phyloP scores from a whole-genome alignment of 148 eudicot species.

The Cornus controversa region DNA sequence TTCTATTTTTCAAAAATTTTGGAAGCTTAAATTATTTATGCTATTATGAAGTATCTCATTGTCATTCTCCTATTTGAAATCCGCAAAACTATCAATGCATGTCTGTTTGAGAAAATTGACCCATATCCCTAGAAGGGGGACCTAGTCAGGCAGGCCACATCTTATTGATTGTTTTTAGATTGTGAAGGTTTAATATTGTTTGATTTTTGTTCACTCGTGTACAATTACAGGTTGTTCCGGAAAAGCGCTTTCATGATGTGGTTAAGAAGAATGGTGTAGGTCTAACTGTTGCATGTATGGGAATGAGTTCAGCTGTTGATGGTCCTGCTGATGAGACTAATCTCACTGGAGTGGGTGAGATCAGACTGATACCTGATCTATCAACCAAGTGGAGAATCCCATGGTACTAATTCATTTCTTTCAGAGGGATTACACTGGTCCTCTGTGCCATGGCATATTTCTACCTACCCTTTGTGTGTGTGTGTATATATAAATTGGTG shows the following conservation, averaged over 20 bases:
- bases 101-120: no score
- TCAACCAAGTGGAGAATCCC: conserved; percentile 77
- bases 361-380: conserved; percentile 75
- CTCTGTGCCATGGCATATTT: background rate
- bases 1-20: background rate
- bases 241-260: conserved; percentile 63
- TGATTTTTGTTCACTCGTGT: background rate
- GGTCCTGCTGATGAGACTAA: conserved; percentile 77
- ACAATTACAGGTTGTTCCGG: conserved; percentile 61
- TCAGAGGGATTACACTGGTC: background rate
- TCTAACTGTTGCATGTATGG: conserved; percentile 83
- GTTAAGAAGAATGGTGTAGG: conserved; percentile 82
- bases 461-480: background rate
- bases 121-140: no score
- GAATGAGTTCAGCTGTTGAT: conserved; percentile 68
- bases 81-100: no score
- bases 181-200: background rate
- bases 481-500: no score
- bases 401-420: conserved; percentile 48
- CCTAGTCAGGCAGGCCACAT: no score
- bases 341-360: conserved; percentile 81
- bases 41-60: background rate
- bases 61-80: background rate
- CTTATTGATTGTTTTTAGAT: background rate
- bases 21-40: background rate